Conservation (phyloP, 495 filamentous ascomycete species). For the Darksidea phi region DNA sequence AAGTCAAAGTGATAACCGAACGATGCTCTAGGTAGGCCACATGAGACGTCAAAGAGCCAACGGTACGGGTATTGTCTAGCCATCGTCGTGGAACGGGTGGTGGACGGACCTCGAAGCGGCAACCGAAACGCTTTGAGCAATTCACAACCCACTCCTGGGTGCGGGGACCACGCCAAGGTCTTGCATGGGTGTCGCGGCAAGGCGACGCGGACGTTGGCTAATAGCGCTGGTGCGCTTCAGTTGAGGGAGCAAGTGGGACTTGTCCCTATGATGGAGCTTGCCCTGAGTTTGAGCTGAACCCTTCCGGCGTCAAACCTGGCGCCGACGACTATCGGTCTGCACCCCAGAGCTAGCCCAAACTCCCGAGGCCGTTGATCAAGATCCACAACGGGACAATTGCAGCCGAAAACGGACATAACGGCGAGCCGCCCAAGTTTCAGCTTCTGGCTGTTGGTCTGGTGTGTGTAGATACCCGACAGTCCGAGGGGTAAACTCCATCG, state of each 20-base stretch:
- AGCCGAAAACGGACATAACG: slow-evolving; percentile 6
- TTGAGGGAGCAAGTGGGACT: neutral
- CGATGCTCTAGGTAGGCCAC: too few relatives aligned
- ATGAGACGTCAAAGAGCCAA: too few relatives aligned
- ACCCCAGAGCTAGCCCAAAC: neutral
- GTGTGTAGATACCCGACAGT: slow-evolving; percentile 14
- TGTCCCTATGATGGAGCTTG: neutral
- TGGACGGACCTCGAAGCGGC: neutral
- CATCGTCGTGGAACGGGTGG: neutral
- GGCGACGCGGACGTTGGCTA: slow-evolving; percentile 22
- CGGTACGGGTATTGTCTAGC: too few relatives aligned
- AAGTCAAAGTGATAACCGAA: too few relatives aligned
- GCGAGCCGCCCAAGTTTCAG: slow-evolving; percentile 18
- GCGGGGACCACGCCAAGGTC: neutral
- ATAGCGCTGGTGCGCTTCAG: neutral
- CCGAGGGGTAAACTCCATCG: too few relatives aligned
- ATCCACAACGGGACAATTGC: neutral
- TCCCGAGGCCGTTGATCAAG: neutral
- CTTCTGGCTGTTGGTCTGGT: neutral
- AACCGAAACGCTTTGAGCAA: neutral
- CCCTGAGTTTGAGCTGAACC: slow-evolving; percentile 1
- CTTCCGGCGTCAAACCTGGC: too few relatives aligned
- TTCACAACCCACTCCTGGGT: neutral
- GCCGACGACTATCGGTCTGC: neutral
- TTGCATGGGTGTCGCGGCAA: slow-evolving; percentile 14